Percentiles rank a stretch among this genome's conserved stretches.
These are phyloP conservation scores for Candolleomyces aberdarensis DNA, from an alignment of 768 basidiomycete genomes.

Conservation along the genomic window DNA sequence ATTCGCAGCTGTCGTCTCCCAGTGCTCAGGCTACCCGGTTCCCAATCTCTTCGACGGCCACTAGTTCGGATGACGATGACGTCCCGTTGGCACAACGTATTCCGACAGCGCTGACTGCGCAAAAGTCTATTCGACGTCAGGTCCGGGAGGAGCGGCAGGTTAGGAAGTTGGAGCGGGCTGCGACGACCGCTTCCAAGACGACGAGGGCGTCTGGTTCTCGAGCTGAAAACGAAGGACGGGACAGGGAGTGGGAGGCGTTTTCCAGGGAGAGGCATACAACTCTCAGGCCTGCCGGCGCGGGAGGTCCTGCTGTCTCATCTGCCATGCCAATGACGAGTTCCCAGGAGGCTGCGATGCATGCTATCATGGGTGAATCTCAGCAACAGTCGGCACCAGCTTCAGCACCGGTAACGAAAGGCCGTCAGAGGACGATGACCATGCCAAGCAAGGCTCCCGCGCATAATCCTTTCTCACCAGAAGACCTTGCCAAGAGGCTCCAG, in stretches of 20 bases:
- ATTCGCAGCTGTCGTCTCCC: neutral
- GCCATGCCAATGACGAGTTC: slow-evolving; percentile 26
- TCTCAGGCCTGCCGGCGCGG: slow-evolving; percentile 31
- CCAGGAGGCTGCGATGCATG: slow-evolving; percentile 36
- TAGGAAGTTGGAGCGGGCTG: slow-evolving; percentile 44
- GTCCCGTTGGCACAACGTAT: slow-evolving; percentile 81
- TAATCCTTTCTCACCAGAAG: slow-evolving; percentile 50
- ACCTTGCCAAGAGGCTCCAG: slow-evolving; percentile 56
- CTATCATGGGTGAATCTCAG: slow-evolving; percentile 19
- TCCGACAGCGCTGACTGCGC: slow-evolving; percentile 79
- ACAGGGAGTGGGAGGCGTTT: slow-evolving; percentile 1
- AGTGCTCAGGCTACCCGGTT: neutral
- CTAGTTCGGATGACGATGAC: slow-evolving; percentile 62
- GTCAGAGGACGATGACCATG: slow-evolving; percentile 44
- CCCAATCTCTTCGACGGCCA: slow-evolving; percentile 12
- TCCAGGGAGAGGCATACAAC: slow-evolving; percentile 28
- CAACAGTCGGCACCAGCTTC: neutral
- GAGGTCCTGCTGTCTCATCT: slow-evolving; percentile 8
- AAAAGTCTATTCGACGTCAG: slow-evolving; percentile 73
- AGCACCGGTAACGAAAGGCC: slow-evolving; percentile 12
- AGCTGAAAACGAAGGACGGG: neutral
- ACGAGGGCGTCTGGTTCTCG: slow-evolving; percentile 7
- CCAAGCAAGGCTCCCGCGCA: slow-evolving; percentile 28
- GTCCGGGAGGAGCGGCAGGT: slow-evolving; percentile 66
- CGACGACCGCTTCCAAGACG: slow-evolving; percentile 16